A percentile compares a stretch with the other conserved stretches of the same genome.
phyloP scores from a whole-genome alignment of 441 rosid genomes.

The Gossypium schwendimanii region DNA sequence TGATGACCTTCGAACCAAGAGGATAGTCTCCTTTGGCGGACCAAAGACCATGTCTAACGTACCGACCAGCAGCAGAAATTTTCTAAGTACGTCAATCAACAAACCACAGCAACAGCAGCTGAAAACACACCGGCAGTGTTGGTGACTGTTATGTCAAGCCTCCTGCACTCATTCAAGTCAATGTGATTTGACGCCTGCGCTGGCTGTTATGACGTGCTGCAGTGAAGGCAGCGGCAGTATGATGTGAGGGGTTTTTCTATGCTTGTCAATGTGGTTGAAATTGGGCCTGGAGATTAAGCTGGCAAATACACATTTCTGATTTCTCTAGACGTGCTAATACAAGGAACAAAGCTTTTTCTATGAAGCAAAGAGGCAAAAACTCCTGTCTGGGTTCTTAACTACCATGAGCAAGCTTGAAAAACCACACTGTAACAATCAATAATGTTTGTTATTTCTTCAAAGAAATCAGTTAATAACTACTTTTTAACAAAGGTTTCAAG shows the following conservation, averaged over 20 bases:
- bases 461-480: neutral
- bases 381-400: neutral
- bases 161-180: conserved; percentile 29
- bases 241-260: conserved; percentile 2
- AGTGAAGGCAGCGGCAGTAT: conserved; percentile 20
- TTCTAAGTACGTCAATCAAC: conserved; percentile 32
- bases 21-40: conserved; percentile 28
- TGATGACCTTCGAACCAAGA: conserved; percentile 40
- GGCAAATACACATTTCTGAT: too few relatives aligned
- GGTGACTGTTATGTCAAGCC: conserved; percentile 10
- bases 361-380: neutral
- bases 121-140: conserved; percentile 12
- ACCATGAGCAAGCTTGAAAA: neutral
- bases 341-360: neutral
- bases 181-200: conserved; percentile 31
- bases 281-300: too few relatives aligned
- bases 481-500: neutral
- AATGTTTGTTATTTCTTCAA: neutral
- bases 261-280: too few relatives aligned
- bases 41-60: conserved; percentile 24
- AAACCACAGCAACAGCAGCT: conserved; percentile 37
- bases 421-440: neutral
- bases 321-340: neutral
- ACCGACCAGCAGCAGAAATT: conserved; percentile 26
- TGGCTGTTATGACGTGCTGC: conserved; percentile 24